phyloP scores from a whole-genome alignment of 169 alveolate species.

The Perkinsus olseni region DNA sequence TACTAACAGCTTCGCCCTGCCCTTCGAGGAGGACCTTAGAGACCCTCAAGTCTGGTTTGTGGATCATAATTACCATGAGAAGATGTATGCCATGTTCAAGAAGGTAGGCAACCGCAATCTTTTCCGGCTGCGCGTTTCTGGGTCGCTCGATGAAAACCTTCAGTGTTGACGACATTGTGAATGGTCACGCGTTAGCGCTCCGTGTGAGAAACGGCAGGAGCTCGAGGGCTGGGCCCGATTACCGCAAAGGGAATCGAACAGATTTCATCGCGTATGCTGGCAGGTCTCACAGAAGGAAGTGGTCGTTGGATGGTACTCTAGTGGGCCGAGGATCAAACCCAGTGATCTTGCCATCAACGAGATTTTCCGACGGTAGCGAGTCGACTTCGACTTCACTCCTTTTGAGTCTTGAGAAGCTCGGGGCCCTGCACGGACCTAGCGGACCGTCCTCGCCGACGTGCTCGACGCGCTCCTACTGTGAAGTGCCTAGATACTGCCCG shows the following conservation, averaged over 20 bases:
- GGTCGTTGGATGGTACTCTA: slow-evolving; percentile 97
- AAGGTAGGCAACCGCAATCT: slow-evolving; percentile 45
- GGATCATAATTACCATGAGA: slow-evolving; percentile 95
- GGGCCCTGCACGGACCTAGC: too few species aligned
- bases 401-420: too few species aligned
- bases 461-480: slow-evolving; percentile 21
- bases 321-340: slow-evolving; percentile 93
- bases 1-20: slow-evolving; percentile 96
- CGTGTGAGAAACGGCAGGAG: too few species aligned
- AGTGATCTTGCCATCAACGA: slow-evolving; percentile 96
- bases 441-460: too few species aligned
- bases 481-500: slow-evolving; percentile 64
- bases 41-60: slow-evolving; percentile 95
- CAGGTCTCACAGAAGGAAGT: slow-evolving; percentile 71
- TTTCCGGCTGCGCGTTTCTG: not conserved
- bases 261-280: not conserved
- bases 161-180: too few species aligned
- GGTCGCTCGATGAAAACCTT: not conserved
- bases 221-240: too few species aligned
- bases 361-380: slow-evolving; percentile 49
- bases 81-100: slow-evolving; percentile 91
- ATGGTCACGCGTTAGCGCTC: too few species aligned
- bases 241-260: too few species aligned
- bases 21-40: slow-evolving; percentile 98
- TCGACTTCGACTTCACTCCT: not conserved